phyloP scores from a whole-genome alignment of 2,329 filamentous ascomycete species.

The Ophiostoma tasmaniense region DNA sequence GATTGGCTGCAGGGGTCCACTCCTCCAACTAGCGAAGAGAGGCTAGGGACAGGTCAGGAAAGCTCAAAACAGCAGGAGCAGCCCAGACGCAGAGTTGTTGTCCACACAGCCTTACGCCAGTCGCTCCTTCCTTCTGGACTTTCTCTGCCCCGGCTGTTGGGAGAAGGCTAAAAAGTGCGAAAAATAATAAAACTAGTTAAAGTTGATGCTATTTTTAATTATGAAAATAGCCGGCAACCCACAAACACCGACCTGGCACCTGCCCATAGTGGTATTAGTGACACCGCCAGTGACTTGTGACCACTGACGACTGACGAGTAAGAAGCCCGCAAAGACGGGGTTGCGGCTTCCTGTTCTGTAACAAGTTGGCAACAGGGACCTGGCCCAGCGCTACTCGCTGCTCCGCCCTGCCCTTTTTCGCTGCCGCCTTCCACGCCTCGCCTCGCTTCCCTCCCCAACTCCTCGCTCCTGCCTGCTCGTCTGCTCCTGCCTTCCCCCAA shows the following conservation, averaged over 20 bases:
- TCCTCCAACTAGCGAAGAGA: neutral
- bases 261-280: neutral
- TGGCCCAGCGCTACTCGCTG: neutral
- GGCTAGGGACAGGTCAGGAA: neutral
- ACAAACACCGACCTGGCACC: neutral
- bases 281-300: neutral
- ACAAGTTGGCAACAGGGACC: neutral
- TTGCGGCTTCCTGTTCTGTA: neutral
- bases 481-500: neutral
- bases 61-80: slow-evolving; percentile 2
- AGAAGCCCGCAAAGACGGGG: neutral
- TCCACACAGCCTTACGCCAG: neutral
- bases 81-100: neutral
- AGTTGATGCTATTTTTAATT: neutral
- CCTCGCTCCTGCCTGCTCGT: neutral
- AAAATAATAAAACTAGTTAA: neutral
- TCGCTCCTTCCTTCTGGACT: neutral
- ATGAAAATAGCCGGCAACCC: neutral
- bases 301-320: neutral
- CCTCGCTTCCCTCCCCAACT: neutral
- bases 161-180: neutral
- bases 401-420: neutral
- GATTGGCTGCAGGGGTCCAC: slow-evolving; percentile 19
- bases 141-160: neutral
- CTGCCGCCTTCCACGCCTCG: neutral